These are phyloP conservation scores for Hypoxylon sp. DNA, from an alignment of 2,329 filamentous ascomycete species.

Conservation along the genomic window DNA sequence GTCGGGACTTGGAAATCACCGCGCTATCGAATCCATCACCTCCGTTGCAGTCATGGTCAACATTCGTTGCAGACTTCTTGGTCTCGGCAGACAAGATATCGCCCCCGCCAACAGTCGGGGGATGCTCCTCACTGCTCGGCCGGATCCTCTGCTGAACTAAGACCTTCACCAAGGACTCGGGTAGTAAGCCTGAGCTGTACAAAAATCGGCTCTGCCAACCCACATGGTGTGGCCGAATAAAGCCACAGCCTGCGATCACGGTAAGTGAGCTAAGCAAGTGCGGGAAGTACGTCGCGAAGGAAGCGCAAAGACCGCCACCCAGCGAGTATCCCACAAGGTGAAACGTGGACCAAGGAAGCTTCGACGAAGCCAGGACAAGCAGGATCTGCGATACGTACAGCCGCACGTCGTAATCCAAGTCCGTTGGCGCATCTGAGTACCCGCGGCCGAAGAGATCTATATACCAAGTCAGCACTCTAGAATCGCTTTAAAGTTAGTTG, in stretches of 20 bases:
- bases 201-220: slow-evolving; percentile 68
- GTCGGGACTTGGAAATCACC: slow-evolving; percentile 60
- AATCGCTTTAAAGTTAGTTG: no score
- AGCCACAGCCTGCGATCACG: slow-evolving; percentile 73
- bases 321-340: slow-evolving; percentile 81
- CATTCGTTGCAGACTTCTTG: slow-evolving; percentile 35
- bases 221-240: slow-evolving; percentile 71
- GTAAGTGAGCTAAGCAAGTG: slow-evolving; percentile 69
- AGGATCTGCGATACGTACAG: slow-evolving; percentile 74
- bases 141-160: slow-evolving; percentile 46
- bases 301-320: slow-evolving; percentile 76
- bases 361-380: slow-evolving; percentile 70
- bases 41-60: slow-evolving; percentile 50
- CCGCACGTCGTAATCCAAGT: slow-evolving; percentile 67
- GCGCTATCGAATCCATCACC: slow-evolving; percentile 56
- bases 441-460: slow-evolving; percentile 79
- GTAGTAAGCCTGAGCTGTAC: slow-evolving; percentile 68
- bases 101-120: slow-evolving; percentile 3
- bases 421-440: slow-evolving; percentile 73
- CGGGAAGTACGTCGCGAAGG: slow-evolving; percentile 75
- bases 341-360: slow-evolving; percentile 67
- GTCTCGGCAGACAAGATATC: slow-evolving; percentile 40
- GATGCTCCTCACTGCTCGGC: slow-evolving; percentile 27
- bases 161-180: slow-evolving; percentile 62
- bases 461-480: neutral